A percentile compares a stretch with the other conserved stretches of the same genome.
phyloP scores from a whole-genome alignment of 2,329 filamentous ascomycete genomes.

The Thielaviopsis musarum region DNA sequence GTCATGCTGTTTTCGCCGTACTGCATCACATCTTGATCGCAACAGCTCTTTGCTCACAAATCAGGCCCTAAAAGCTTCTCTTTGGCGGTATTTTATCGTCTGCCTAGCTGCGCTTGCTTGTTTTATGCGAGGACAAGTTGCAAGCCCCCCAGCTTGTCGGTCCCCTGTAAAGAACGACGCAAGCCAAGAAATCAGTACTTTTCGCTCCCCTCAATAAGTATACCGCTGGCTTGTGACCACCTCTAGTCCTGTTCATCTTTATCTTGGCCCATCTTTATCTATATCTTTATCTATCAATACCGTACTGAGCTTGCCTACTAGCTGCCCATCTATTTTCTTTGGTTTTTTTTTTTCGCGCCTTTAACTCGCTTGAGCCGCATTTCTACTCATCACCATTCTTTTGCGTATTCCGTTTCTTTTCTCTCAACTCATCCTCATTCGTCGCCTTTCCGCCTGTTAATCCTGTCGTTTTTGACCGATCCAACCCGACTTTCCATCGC shows the following conservation, averaged over 20 bases:
- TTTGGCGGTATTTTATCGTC: background rate
- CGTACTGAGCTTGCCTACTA: background rate
- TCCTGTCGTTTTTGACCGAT: background rate
- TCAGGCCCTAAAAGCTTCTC: background rate
- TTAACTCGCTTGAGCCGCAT: background rate
- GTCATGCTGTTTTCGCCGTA: background rate
- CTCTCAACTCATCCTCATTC: background rate
- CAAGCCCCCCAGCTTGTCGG: background rate
- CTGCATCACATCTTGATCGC: background rate
- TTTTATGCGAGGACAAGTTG: background rate
- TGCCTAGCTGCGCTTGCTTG: background rate
- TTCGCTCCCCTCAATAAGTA: background rate
- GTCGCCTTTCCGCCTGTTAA: background rate
- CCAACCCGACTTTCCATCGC: background rate
- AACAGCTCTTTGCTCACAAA: background rate
- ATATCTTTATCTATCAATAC: background rate
- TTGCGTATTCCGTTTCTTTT: background rate
- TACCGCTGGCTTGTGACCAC: background rate
- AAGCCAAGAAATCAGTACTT: background rate
- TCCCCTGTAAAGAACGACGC: background rate
- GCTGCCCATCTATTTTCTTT: background rate
- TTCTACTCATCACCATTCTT: background rate
- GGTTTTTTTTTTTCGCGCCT: background rate
- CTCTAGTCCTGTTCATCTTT: background rate
- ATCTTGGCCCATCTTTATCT: background rate